Conservation (phyloP, 345 rosid species). For the Boechera stricta region DNA sequence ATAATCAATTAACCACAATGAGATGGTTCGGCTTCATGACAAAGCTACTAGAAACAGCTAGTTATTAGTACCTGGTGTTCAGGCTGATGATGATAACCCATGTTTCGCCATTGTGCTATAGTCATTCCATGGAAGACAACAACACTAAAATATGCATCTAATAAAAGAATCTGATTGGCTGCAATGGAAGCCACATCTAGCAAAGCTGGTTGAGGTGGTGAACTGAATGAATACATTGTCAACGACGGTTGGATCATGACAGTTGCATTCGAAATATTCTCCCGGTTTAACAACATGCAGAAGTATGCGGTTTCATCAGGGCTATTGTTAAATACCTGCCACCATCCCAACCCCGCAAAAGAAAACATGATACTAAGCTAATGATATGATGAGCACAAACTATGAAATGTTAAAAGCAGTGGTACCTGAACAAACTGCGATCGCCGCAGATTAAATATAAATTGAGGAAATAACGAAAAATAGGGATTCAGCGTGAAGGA, state of each 20-base stretch:
- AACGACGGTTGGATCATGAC: slow-evolving; percentile 99
- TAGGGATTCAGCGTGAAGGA: slow-evolving; percentile 87
- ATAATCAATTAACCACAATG: background rate
- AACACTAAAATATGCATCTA: slow-evolving; percentile 92
- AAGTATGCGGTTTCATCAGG: slow-evolving; percentile 99
- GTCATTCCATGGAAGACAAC: slow-evolving; percentile 99
- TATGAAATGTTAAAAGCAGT: slow-evolving; percentile 20
- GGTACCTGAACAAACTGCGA: slow-evolving; percentile 97
- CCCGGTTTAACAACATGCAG: slow-evolving; percentile 88
- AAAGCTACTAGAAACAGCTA: background rate
- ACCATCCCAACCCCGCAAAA: slow-evolving; percentile 27
- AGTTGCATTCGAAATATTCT: slow-evolving; percentile 87
- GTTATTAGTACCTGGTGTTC: slow-evolving; percentile 71
- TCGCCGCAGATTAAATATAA: slow-evolving; percentile 92
- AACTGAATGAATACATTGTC: slow-evolving; percentile 78
- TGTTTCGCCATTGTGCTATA: slow-evolving; percentile 96
- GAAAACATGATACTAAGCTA: slow-evolving; percentile 10
- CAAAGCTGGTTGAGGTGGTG: slow-evolving; percentile 85
- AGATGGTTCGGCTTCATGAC: background rate
- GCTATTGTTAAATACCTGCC: slow-evolving; percentile 94
- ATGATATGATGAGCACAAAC: slow-evolving; percentile 8
- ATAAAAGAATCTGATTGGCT: slow-evolving; percentile 81
- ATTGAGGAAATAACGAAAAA: slow-evolving; percentile 96
- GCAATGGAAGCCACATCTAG: slow-evolving; percentile 97
- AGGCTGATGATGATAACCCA: slow-evolving; percentile 93